Evolutionary conservation across 75 land plant species (phyloP).

Genomic region (Selaginella moellendorffii): DNA sequence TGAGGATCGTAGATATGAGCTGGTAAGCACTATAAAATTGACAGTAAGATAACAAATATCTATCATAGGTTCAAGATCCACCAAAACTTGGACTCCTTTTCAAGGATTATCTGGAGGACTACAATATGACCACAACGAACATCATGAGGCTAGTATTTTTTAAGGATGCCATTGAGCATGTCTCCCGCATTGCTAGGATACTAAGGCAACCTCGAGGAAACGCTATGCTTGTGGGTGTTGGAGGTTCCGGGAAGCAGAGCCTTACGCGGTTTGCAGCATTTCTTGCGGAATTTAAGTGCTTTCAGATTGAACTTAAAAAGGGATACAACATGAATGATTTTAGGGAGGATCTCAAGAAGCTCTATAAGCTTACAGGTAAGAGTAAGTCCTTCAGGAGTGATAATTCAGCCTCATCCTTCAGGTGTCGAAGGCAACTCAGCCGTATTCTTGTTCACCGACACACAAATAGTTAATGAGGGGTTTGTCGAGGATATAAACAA

Average conservation of each 20-base stretch:
- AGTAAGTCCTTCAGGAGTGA: neutral
- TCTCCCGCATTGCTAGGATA: conserved; percentile 20
- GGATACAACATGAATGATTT: conserved; percentile 23
- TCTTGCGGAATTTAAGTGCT: conserved; percentile 22
- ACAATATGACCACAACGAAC: conserved; percentile 24
- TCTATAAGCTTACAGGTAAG: conserved; percentile 27
- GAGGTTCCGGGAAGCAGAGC: conserved; percentile 29
- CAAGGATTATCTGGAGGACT: conserved; percentile 29
- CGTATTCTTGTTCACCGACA: conserved; percentile 23
- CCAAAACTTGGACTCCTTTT: conserved; percentile 10
- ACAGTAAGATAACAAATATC: neutral
- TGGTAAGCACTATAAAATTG: neutral
- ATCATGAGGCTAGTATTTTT: conserved; percentile 27
- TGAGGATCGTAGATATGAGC: conserved; percentile 27
- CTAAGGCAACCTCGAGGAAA: conserved; percentile 29
- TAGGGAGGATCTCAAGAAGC: conserved; percentile 22
- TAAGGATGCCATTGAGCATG: conserved; percentile 27
- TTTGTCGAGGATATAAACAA: conserved; percentile 30
- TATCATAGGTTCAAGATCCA: neutral
- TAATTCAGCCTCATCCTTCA: conserved; percentile 1
- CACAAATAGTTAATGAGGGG: conserved; percentile 28
- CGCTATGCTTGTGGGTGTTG: conserved; percentile 31
- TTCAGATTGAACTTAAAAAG: conserved; percentile 26
- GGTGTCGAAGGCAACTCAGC: conserved; percentile 20
- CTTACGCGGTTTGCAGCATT: conserved; percentile 25